A percentile compares a stretch with the other conserved stretches of the same genome.
Evolutionary conservation across 768 basidiomycete genomes (phyloP).

Genomic region (Mycena vitilis): DNA sequence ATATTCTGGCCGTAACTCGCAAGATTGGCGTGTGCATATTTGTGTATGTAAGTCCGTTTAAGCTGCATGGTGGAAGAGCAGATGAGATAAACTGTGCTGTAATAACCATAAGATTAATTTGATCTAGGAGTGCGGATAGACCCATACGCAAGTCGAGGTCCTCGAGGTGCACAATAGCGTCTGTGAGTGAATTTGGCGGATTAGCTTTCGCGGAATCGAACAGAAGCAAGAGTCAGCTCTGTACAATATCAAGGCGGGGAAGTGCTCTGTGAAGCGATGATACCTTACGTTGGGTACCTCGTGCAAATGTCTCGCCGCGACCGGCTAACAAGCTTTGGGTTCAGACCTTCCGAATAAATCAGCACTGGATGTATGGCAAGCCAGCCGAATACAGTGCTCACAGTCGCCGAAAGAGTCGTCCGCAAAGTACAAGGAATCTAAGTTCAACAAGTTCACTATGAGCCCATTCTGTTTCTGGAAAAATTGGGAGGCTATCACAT

Average conservation of each 20-base stretch:
- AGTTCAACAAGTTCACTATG: background rate
- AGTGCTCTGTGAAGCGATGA: background rate
- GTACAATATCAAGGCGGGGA: constrained; percentile 12
- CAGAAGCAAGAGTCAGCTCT: background rate
- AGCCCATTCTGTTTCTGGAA: background rate
- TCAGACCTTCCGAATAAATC: background rate
- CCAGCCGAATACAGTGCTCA: no score
- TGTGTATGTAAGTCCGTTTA: constrained; percentile 6
- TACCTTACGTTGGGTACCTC: constrained; percentile 21
- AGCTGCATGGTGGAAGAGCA: background rate
- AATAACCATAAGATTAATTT: constrained; percentile 23
- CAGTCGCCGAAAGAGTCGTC: background rate
- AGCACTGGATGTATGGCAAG: no score
- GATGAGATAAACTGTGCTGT: constrained; percentile 1
- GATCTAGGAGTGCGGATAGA: background rate
- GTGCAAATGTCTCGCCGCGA: constrained; percentile 1
- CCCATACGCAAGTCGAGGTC: background rate
- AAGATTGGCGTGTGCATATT: background rate
- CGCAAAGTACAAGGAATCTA: no score
- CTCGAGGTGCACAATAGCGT: background rate
- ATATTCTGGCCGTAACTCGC: background rate
- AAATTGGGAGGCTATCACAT: background rate
- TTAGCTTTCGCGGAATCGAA: constrained; percentile 15
- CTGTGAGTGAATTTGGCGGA: constrained; percentile 26
- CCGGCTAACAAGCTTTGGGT: background rate